Evolutionary conservation across 2,329 filamentous ascomycete genomes (phyloP).

Genomic region (Geosmithia putterillii): DNA sequence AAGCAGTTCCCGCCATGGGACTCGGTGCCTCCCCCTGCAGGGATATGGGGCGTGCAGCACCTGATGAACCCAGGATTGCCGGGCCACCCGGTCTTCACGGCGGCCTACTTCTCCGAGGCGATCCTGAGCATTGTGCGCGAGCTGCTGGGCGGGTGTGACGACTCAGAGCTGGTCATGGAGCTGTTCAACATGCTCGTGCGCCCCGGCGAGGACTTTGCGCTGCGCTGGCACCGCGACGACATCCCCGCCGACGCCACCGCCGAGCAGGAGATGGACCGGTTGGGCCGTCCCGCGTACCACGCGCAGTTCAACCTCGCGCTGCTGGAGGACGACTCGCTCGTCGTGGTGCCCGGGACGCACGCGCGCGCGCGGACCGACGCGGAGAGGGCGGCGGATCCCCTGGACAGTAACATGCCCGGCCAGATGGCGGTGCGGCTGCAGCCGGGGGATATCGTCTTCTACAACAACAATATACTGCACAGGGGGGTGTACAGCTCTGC

Average conservation of each 20-base stretch:
- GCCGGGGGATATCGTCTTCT: conserved; percentile 74
- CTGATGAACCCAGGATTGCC: conserved; percentile 64
- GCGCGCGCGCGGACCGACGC: conserved; percentile 52
- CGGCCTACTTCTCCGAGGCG: conserved; percentile 58
- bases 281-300: conserved; percentile 53
- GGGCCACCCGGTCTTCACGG: conserved; percentile 47
- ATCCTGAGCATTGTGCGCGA: conserved; percentile 52
- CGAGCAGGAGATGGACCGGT: conserved; percentile 52
- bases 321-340: conserved; percentile 58
- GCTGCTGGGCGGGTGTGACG: conserved; percentile 40
- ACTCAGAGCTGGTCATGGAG: conserved; percentile 69
- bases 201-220: conserved; percentile 56
- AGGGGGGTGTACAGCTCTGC: conserved; percentile 49
- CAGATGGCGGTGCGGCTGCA: conserved; percentile 55
- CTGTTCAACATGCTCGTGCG: conserved; percentile 76
- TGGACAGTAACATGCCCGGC: conserved; percentile 45
- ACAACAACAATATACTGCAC: conserved; percentile 82
- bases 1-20: conserved; percentile 89
- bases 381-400: conserved; percentile 58
- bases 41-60: conserved; percentile 87
- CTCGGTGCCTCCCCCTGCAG: conserved; percentile 37
- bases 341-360: conserved; percentile 72
- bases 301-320: conserved; percentile 83
- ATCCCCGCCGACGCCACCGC: conserved; percentile 52
- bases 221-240: conserved; percentile 82